phyloP scores from a whole-genome alignment of 345 rosid genomes.

The Firmiana major region DNA sequence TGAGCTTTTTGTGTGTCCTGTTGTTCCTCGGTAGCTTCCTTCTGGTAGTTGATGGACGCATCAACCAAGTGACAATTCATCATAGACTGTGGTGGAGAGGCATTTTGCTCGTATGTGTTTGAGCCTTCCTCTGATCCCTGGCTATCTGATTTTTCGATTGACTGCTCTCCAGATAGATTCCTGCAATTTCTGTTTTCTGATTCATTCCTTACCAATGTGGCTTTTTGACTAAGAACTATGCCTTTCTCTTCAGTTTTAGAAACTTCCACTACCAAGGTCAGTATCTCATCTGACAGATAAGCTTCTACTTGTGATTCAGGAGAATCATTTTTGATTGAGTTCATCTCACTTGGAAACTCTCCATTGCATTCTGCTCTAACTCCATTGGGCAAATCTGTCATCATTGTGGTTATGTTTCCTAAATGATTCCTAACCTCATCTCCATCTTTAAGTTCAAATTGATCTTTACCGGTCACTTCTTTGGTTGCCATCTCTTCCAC shows the following conservation, averaged over 20 bases:
- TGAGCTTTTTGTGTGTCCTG: conserved; percentile 13
- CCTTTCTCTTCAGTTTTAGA: conserved; percentile 20
- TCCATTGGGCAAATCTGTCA: conserved; percentile 3
- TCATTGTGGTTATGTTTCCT: not conserved
- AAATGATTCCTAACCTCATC: conserved; percentile 9
- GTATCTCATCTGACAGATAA: conserved; percentile 1
- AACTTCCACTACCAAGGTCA: not conserved
- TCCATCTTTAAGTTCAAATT: conserved; percentile 11
- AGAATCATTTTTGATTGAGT: conserved; percentile 7
- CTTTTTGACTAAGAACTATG: conserved; percentile 7
- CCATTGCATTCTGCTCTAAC: conserved; percentile 15
- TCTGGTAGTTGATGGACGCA: conserved; percentile 7
- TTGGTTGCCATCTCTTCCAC: conserved; percentile 4
- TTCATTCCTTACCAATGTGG: conserved; percentile 10
- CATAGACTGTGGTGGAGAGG: conserved; percentile 6
- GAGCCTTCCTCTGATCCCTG: conserved; percentile 12
- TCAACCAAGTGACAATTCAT: conserved; percentile 14
- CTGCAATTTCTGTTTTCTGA: conserved; percentile 18
- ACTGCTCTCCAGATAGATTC: conserved; percentile 9
- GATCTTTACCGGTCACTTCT: conserved; percentile 15
- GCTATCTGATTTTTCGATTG: conserved; percentile 1
- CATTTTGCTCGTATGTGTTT: conserved; percentile 5
- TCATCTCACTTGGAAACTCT: conserved; percentile 10
- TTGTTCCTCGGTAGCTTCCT: conserved; percentile 20
- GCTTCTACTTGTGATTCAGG: conserved; percentile 16